Evolutionary conservation across 2,329 filamentous ascomycete species (phyloP).

Genomic region (Paraphoma chrysanthemicola): DNA sequence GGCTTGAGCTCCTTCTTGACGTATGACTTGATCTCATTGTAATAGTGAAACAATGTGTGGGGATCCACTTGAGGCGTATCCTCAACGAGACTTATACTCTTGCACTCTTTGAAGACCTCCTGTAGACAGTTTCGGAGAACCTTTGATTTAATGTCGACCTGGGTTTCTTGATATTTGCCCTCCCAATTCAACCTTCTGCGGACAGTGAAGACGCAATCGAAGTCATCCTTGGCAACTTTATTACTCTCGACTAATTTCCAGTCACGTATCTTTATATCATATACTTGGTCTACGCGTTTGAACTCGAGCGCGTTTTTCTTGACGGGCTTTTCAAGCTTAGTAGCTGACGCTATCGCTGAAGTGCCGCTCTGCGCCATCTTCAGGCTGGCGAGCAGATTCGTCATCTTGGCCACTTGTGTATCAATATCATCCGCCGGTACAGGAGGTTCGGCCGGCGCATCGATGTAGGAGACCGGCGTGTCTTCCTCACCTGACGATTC

Average conservation of each 20-base stretch:
- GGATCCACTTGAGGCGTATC: conserved; percentile 71
- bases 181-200: conserved; percentile 84
- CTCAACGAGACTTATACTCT: conserved; percentile 79
- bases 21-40: conserved; percentile 74
- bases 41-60: conserved; percentile 64
- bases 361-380: conserved; percentile 23
- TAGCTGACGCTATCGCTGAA: conserved; percentile 12
- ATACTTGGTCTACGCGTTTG: conserved; percentile 71
- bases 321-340: conserved; percentile 23
- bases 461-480: conserved; percentile 1
- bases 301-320: conserved; percentile 62
- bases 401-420: conserved; percentile 21
- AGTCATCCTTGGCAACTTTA: conserved; percentile 70
- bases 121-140: conserved; percentile 73
- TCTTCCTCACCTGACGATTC: conserved; percentile 18
- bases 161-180: conserved; percentile 76
- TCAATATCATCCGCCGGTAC: conserved; percentile 17
- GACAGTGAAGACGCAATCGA: conserved; percentile 81
- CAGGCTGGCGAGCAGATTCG: conserved; percentile 15
- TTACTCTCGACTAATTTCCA: conserved; percentile 73
- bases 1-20: conserved; percentile 69
- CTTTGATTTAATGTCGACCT: conserved; percentile 87
- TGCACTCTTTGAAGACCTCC: conserved; percentile 77
- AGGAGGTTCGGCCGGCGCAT: conserved; percentile 5
- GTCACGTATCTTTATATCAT: conserved; percentile 56